A percentile compares a stretch with the other conserved stretches of the same genome.
Evolutionary conservation across 768 basidiomycete species (phyloP).

Genomic region (Ramaria rubella): DNA sequence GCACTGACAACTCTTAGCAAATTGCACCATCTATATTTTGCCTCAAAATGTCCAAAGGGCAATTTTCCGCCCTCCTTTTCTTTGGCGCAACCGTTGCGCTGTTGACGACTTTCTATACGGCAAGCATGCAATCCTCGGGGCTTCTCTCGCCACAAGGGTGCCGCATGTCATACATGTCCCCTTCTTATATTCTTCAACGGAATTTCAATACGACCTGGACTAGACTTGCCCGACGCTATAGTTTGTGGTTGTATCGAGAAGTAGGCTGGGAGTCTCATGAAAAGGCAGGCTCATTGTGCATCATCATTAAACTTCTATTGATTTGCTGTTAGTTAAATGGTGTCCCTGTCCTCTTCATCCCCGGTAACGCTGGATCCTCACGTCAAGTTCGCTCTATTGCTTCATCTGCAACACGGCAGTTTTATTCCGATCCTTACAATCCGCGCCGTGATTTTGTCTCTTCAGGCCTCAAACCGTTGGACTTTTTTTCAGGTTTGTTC

Average conservation of each 20-base stretch:
- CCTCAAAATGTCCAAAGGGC: not conserved
- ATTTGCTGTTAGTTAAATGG: conserved; percentile 35
- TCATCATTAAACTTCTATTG: not conserved
- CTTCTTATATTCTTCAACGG: conserved; percentile 73
- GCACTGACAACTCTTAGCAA: no score
- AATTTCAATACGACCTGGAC: conserved; percentile 65
- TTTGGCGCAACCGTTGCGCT: conserved; percentile 20
- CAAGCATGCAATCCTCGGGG: conserved; percentile 37
- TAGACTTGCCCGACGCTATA: conserved; percentile 66
- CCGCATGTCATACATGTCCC: conserved; percentile 94
- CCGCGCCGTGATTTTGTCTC: conserved; percentile 44
- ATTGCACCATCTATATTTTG: no score
- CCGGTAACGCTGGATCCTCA: conserved; percentile 94
- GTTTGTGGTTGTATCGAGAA: conserved; percentile 89
- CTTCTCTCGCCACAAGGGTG: conserved; percentile 84
- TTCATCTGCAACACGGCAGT: conserved; percentile 81
- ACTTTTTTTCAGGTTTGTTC: conserved; percentile 77
- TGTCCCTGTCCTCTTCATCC: conserved; percentile 90
- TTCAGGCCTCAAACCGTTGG: conserved; percentile 49
- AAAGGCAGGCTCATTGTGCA: conserved; percentile 40
- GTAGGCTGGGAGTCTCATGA: conserved; percentile 65
- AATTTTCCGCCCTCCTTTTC: not conserved
- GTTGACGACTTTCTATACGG: conserved; percentile 35
- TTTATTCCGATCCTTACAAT: conserved; percentile 52
- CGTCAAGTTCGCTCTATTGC: conserved; percentile 93